Base-by-base conservation (phyloP, 805 yeast species). In the Yamadazyma ubonensis region DNA sequence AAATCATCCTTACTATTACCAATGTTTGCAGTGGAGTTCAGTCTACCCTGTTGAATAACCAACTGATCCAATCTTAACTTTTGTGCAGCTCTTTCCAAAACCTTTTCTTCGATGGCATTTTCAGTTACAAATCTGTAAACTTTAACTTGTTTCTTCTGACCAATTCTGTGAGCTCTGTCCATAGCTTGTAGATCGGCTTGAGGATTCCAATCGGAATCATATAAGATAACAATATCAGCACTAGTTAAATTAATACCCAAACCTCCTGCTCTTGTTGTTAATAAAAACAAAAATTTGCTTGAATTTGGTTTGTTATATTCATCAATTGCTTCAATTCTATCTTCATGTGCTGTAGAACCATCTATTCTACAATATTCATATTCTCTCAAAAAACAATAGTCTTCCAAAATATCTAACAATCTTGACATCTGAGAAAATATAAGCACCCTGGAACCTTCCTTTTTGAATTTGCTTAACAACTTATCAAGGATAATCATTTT, bases 101-200 rank as follows among this genome's bases (percentile, higher is more conserved):
- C 97, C 53, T 91, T 91, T 59, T 91, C 99, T 57, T 91, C 99
- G 52, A 91, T 87, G 1, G 98, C 96, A 63, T 87, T 81, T 57
- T 91, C 98, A 2, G 97, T 91, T 19, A 91, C 95, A 65, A 91
- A 87, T 49, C 99, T 71, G 59, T 76, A 91, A 14, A 91, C 98
- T 52, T 81, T 76, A 6, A 91, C 99, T 66, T 91, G 99, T 57
- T 91, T 91, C 59, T 86, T 91, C 61, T 90, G 98, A 14, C 98
- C 98, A 57, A 90, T 90, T 70, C 98, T 80, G 58, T 90, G 98
- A 1, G 97, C 98, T 57, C 98, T 77, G 61, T 91, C 98, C 98
- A 90, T 90, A 1, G 97, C 97, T 65, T 90, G 98, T 53, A 90
- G 71, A 70, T 90, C 98, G 0, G 96, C 97, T 58, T 90, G 98